Conservation (phyloP, 306 rosid genomes). For the Prunus davidiana region DNA sequence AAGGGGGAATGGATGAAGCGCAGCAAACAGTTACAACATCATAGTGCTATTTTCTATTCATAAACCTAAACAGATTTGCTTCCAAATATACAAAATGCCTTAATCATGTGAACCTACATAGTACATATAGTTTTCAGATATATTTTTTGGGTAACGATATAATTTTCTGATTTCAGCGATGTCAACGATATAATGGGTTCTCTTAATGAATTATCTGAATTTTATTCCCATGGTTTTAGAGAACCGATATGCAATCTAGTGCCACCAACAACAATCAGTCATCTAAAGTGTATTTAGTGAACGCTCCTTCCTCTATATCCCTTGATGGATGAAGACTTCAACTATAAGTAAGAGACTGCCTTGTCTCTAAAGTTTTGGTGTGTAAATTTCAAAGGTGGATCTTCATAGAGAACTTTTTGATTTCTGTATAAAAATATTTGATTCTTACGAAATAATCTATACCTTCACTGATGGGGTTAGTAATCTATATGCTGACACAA, state of each 20-base stretch:
- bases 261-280: background rate
- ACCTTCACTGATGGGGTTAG: conserved; percentile 91
- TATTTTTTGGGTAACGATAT: no score
- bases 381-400: background rate
- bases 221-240: background rate
- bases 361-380: background rate
- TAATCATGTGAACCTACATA: no score
- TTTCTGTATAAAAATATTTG: no score
- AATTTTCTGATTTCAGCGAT: background rate
- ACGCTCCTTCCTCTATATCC: background rate
- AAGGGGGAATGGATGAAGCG: background rate
- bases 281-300: background rate
- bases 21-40: background rate
- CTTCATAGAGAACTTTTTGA: no score
- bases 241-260: no score
- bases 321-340: background rate
- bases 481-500: conserved; percentile 62
- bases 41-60: background rate
- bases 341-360: background rate
- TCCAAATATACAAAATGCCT: no score
- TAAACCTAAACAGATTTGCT: no score
- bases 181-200: background rate
- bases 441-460: background rate
- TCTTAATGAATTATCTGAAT: background rate
- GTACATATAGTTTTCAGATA: no score